Base-by-base conservation (phyloP, 2,329 filamentous ascomycete species). In the Xylariaceae sp. region DNA sequence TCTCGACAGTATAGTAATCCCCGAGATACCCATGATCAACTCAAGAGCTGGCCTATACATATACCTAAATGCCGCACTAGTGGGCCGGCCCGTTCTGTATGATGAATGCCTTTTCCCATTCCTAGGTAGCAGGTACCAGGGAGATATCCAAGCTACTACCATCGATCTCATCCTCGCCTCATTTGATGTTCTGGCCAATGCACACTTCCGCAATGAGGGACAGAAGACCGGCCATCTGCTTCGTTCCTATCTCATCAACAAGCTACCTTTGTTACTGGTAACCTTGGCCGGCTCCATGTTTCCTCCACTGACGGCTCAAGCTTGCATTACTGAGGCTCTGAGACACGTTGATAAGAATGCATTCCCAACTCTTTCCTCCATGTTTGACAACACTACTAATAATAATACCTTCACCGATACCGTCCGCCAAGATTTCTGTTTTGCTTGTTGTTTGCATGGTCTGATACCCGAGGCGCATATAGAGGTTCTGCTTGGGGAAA, bases 181-280 rank as follows among this genome's bases (percentile, higher is more conserved):
- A 0, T 97, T 99, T 62, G 91, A 97, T 60, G 80, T 95, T 5
- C 75, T 99, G 14, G 88, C 90, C 33, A 95, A 95, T 62, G 87
- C 87, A 5, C 87, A 92, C 55, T 89, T 94, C 58, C 82, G 77
- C 6, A 78, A 75, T 39, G 78, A 82, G 54, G 74, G 74, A 1
- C 71, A 71, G 39, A 75, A 75, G 48, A 73, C 76, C 6, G 87
- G 89, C 48, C 85, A 90, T 51, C 71, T 92, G 15, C 77, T 96
- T 45, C 86, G 90, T 33, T 95, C 91, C 0, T 99, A 94, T 64
- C 75, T 99, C 19, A 86, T 95, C 58, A 83, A 83, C 67, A 83
- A 83, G 58, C 66, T 83, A 14, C 80, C 80, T 1, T 60, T 82
- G 10, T 68, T 83, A 2, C 68, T 83, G 11, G 72, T 71, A 39